These are phyloP conservation scores for Plectosphaerella cucumerina DNA, from an alignment of 2,329 filamentous ascomycete species.

Conservation along the genomic window DNA sequence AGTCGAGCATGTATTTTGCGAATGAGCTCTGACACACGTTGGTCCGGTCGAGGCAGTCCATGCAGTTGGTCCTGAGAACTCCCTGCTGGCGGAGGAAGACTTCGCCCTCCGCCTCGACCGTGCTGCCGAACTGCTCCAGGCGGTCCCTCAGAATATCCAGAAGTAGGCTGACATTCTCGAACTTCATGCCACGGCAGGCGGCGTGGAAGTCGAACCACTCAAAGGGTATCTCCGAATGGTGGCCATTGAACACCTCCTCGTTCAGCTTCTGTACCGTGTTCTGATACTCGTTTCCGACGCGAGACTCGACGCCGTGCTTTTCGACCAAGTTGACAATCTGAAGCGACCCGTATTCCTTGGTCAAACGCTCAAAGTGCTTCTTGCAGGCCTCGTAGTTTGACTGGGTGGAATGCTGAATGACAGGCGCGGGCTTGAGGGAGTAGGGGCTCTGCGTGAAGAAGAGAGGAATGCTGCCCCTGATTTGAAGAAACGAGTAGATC, in stretches of 20 bases:
- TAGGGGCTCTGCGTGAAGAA: constrained; percentile 96
- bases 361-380: constrained; percentile 71
- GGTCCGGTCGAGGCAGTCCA: constrained; percentile 96
- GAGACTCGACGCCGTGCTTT: constrained; percentile 76
- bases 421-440: constrained; percentile 81
- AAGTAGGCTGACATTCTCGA: constrained; percentile 85
- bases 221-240: constrained; percentile 53
- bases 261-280: constrained; percentile 64
- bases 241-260: constrained; percentile 45
- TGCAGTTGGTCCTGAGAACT: constrained; percentile 91
- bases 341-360: constrained; percentile 66
- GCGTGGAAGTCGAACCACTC: constrained; percentile 98
- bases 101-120: constrained; percentile 47
- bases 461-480: constrained; percentile 85
- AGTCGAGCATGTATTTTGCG: constrained; percentile 75
- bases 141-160: constrained; percentile 64
- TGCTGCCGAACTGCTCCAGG: constrained; percentile 70
- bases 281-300: constrained; percentile 76
- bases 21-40: constrained; percentile 95
- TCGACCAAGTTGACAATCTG: constrained; percentile 85
- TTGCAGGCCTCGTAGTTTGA: constrained; percentile 76
- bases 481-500: constrained; percentile 79
- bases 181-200: constrained; percentile 93
- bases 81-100: constrained; percentile 58
- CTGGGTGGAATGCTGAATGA: constrained; percentile 74